Evolutionary conservation across 1,284 basidiomycete genomes (phyloP).

Genomic region (Tilletia setariae): DNA sequence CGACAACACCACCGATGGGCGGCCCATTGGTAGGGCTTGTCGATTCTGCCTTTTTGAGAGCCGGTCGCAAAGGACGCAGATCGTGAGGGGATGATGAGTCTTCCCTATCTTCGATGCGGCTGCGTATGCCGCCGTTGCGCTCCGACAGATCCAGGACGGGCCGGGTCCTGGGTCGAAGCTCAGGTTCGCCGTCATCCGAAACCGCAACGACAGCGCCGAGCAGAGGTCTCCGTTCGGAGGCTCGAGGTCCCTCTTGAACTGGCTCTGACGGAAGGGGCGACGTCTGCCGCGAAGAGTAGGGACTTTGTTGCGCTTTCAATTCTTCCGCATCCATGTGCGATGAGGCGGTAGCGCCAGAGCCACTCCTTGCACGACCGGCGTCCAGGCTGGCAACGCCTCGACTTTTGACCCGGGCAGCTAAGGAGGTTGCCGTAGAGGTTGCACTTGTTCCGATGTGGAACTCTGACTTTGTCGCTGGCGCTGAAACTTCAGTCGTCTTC

Average conservation of each 20-base stretch:
- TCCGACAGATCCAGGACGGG: too few relatives aligned
- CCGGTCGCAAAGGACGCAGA: background rate
- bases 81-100: too few relatives aligned
- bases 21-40: background rate
- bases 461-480: background rate
- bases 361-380: background rate
- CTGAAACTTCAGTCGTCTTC: background rate
- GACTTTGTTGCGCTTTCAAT: background rate
- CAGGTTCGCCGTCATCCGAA: too few relatives aligned
- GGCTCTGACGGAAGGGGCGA: background rate
- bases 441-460: background rate
- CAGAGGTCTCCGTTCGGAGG: too few relatives aligned
- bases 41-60: background rate
- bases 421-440: background rate
- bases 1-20: background rate
- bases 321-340: conserved; percentile 7
- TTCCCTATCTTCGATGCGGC: too few relatives aligned
- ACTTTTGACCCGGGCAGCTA: background rate
- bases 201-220: too few relatives aligned
- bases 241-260: background rate
- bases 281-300: too few relatives aligned
- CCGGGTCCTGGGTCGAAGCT: too few relatives aligned
- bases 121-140: too few relatives aligned
- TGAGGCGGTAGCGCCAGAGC: background rate
- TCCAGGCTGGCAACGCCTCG: background rate